Evolutionary conservation across 352 stramenopile species (phyloP).

Genomic region (Phytophthora capsici): DNA sequence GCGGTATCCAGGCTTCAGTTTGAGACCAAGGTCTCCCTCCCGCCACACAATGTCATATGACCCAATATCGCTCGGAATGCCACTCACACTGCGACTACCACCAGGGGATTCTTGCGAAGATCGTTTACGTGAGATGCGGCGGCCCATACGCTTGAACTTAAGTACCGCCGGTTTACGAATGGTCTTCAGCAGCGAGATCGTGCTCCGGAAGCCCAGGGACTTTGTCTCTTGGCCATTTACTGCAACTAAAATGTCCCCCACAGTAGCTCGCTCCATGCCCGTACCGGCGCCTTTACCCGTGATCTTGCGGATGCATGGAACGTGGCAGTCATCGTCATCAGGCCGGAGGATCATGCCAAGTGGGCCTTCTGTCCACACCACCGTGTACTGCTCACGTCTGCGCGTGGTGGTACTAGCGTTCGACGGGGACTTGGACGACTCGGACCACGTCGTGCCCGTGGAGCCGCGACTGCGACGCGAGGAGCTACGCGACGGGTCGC

Average conservation of each 20-base stretch:
- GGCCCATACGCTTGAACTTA: constrained; percentile 90
- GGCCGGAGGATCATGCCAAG: constrained; percentile 88
- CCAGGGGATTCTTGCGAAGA: constrained; percentile 47
- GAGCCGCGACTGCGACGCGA: constrained; percentile 44
- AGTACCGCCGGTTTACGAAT: constrained; percentile 87
- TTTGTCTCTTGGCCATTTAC: constrained; percentile 90
- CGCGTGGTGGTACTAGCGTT: constrained; percentile 28
- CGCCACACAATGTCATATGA: constrained; percentile 91
- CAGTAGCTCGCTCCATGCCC: constrained; percentile 80
- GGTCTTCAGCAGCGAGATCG: constrained; percentile 86
- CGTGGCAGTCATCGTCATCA: constrained; percentile 87
- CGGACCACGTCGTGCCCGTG: constrained; percentile 53
- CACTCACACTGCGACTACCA: constrained; percentile 36
- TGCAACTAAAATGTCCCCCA: constrained; percentile 83
- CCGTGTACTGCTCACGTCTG: constrained; percentile 84
- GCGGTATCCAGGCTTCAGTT: constrained; percentile 80
- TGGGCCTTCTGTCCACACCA: constrained; percentile 86
- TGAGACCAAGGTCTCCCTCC: constrained; percentile 84
- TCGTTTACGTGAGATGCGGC: constrained; percentile 66
- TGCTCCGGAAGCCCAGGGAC: constrained; percentile 81
- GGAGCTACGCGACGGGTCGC: constrained; percentile 38
- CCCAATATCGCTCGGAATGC: constrained; percentile 56
- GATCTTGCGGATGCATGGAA: constrained; percentile 90
- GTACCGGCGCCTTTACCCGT: constrained; percentile 82
- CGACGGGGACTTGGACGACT: constrained; percentile 40